Conservation (phyloP, 1,284 basidiomycete species). For the Volvariella surrecta region DNA sequence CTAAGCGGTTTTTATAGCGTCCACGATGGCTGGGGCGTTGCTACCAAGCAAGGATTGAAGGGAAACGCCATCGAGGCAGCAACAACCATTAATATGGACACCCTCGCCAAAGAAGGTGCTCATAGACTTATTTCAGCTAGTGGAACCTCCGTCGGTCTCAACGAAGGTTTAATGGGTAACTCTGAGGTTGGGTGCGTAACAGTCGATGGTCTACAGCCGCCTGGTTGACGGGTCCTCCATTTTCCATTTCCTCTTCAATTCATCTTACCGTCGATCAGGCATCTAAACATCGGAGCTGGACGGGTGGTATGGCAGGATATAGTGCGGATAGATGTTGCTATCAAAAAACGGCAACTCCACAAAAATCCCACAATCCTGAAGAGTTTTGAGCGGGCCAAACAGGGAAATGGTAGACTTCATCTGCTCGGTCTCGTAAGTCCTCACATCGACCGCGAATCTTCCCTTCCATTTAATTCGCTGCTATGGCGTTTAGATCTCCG, state of each 20-base stretch:
- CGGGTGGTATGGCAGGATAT: slow-evolving; percentile 95
- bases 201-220: not conserved
- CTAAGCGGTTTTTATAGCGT: slow-evolving; percentile 43
- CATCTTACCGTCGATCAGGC: slow-evolving; percentile 35
- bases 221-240: slow-evolving; percentile 1
- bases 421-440: slow-evolving; percentile 70
- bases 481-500: slow-evolving; percentile 52
- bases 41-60: slow-evolving; percentile 55
- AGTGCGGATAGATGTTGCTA: slow-evolving; percentile 83
- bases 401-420: slow-evolving; percentile 74
- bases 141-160: slow-evolving; percentile 81
- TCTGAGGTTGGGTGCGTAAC: slow-evolving; percentile 81
- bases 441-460: slow-evolving; percentile 5
- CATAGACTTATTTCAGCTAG: slow-evolving; percentile 73
- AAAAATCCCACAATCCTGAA: slow-evolving; percentile 67
- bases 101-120: slow-evolving; percentile 69
- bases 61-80: slow-evolving; percentile 84
- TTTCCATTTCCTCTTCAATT: not conserved
- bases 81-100: slow-evolving; percentile 82
- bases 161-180: slow-evolving; percentile 91
- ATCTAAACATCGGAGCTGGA: slow-evolving; percentile 88
- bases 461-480: not conserved
- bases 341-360: slow-evolving; percentile 84
- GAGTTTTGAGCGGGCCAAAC: slow-evolving; percentile 70
- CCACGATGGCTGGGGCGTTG: slow-evolving; percentile 91